A percentile compares a stretch with the other conserved stretches of the same genome.
Evolutionary conservation across 495 filamentous ascomycete genomes (phyloP).

Genomic region (Trichocladium antarcticum): DNA sequence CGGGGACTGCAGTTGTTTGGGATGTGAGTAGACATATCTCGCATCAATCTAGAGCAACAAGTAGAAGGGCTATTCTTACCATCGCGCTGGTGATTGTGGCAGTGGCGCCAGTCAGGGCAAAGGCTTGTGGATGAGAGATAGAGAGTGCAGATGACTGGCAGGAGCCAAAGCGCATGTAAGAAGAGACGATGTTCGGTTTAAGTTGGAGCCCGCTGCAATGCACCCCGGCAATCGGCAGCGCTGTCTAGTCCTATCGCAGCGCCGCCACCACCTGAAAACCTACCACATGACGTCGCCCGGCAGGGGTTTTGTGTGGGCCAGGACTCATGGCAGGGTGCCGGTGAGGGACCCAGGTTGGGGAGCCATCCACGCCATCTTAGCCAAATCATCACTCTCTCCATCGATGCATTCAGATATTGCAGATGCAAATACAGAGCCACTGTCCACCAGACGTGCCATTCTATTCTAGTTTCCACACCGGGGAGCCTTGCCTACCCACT

Average conservation of each 20-base stretch:
- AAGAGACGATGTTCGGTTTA: constrained; percentile 15
- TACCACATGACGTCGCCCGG: neutral
- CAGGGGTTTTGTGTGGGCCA: neutral
- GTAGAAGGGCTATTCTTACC: neutral
- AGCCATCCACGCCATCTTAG: no score
- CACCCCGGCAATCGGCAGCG: neutral
- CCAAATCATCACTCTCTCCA: no score
- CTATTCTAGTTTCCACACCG: no score
- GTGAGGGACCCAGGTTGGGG: no score
- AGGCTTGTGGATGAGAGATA: neutral
- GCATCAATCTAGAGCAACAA: neutral
- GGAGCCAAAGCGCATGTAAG: neutral
- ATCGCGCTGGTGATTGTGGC: neutral
- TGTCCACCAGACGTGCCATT: no score
- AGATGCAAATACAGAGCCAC: no score
- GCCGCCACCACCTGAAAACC: neutral
- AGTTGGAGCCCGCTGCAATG: constrained; percentile 1
- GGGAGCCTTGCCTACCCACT: no score
- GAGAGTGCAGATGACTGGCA: neutral
- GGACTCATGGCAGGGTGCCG: no score
- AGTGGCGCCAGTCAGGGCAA: neutral
- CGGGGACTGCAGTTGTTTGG: neutral
- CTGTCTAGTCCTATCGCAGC: neutral
- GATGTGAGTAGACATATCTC: neutral
- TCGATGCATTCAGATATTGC: no score